Evolutionary conservation across 306 rosid species (phyloP).

Genomic region (Oemleria cerasiformis): DNA sequence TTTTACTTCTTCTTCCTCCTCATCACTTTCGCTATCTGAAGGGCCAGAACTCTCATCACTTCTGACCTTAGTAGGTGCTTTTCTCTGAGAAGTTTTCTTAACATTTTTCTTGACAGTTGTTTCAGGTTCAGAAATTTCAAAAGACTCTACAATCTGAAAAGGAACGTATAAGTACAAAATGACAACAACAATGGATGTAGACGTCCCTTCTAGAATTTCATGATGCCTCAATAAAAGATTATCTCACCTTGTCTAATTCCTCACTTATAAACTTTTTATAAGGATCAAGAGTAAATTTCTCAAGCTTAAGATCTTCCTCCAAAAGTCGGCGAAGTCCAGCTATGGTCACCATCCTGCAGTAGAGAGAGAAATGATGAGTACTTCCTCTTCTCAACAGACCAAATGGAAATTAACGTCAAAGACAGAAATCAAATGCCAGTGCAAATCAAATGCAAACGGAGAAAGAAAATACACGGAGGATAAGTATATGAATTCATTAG

Average conservation of each 20-base stretch:
- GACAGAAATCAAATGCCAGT: background rate
- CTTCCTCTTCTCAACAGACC: background rate
- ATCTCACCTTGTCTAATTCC: constrained; percentile 69
- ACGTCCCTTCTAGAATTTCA: background rate
- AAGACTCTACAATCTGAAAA: constrained; percentile 51
- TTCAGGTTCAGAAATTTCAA: constrained; percentile 42
- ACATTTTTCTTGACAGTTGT: constrained; percentile 48
- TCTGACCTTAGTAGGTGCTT: constrained; percentile 50
- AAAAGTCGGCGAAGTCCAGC: constrained; percentile 81
- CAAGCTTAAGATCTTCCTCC: constrained; percentile 85
- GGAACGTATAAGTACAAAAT: constrained; percentile 19
- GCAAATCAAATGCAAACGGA: constrained; percentile 4
- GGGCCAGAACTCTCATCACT: constrained; percentile 52
- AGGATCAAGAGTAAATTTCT: constrained; percentile 59
- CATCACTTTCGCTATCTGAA: constrained; percentile 41
- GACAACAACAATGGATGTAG: background rate
- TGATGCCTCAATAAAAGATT: constrained; percentile 20
- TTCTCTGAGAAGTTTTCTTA: constrained; percentile 47
- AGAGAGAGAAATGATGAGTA: constrained; percentile 1
- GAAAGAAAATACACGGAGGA: constrained; percentile 3
- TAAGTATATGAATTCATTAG: constrained; percentile 1
- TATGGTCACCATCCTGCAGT: constrained; percentile 66
- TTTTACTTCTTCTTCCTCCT: constrained; percentile 58
- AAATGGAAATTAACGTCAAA: background rate
- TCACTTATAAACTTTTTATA: constrained; percentile 67